Conservation (phyloP, 2,329 filamentous ascomycete species). For the Arthrobotrys iridis region DNA sequence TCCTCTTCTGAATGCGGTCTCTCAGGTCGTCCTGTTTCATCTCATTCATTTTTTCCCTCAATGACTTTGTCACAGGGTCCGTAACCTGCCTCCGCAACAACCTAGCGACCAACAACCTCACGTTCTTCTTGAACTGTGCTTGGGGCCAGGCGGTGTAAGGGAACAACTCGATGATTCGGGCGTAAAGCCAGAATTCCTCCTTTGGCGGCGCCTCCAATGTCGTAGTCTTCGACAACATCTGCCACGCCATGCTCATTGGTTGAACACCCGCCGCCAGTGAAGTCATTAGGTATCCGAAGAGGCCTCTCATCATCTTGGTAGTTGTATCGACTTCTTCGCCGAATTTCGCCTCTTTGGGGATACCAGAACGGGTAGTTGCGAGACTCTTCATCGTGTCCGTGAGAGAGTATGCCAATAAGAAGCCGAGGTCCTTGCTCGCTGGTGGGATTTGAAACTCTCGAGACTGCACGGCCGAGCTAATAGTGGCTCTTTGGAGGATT, state of each 20-base stretch:
- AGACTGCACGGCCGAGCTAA: constrained; percentile 37
- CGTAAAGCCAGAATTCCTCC: constrained; percentile 46
- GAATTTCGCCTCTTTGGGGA: constrained; percentile 35
- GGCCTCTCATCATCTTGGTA: constrained; percentile 49
- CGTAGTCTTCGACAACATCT: constrained; percentile 33
- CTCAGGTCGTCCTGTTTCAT: constrained; percentile 31
- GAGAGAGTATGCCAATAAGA: constrained; percentile 43
- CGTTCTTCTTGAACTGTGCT: constrained; percentile 52
- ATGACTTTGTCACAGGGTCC: constrained; percentile 37
- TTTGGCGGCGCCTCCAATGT: constrained; percentile 31
- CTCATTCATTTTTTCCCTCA: constrained; percentile 38
- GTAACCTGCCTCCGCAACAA: constrained; percentile 34
- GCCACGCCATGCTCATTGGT: constrained; percentile 51
- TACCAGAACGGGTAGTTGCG: constrained; percentile 27
- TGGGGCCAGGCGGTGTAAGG: constrained; percentile 52
- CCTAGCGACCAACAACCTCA: constrained; percentile 41
- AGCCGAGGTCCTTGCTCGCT: constrained; percentile 41
- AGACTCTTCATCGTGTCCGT: constrained; percentile 43
- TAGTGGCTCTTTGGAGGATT: constrained; percentile 42
- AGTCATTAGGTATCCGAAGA: constrained; percentile 52
- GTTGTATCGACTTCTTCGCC: constrained; percentile 51
- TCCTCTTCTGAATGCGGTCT: constrained; percentile 24
- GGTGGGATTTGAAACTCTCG: constrained; percentile 40
- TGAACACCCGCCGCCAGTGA: constrained; percentile 40
- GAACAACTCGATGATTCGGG: constrained; percentile 39